A percentile compares a stretch with the other conserved stretches of the same genome.
phyloP scores from a whole-genome alignment of 2,329 filamentous ascomycete species.

The Lecanoromycetidae sp. region DNA sequence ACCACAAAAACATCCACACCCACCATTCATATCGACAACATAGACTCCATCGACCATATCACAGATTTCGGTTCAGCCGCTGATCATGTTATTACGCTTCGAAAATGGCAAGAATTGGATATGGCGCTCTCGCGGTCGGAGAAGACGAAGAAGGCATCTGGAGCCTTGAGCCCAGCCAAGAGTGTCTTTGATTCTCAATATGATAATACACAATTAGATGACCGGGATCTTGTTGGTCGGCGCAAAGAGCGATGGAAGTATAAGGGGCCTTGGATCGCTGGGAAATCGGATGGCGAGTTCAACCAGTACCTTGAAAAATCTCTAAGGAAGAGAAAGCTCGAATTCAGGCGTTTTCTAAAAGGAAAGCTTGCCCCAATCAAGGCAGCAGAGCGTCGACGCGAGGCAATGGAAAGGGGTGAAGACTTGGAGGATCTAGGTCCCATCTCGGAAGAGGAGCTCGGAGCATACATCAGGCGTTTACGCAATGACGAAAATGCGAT shows the following conservation, averaged over 20 bases:
- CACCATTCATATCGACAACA: slow-evolving; percentile 59
- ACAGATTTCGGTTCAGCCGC: slow-evolving; percentile 78
- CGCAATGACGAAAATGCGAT: slow-evolving; percentile 14
- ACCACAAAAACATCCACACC: slow-evolving; percentile 63
- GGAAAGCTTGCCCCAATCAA: slow-evolving; percentile 37
- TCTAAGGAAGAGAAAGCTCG: slow-evolving; percentile 41
- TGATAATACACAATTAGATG: slow-evolving; percentile 15
- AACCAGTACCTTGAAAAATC: slow-evolving; percentile 41
- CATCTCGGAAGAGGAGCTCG: slow-evolving; percentile 18
- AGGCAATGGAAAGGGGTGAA: slow-evolving; percentile 14
- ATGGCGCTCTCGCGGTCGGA: slow-evolving; percentile 51
- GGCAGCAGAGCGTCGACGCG: slow-evolving; percentile 23
- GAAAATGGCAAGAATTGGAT: slow-evolving; percentile 76
- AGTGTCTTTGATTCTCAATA: slow-evolving; percentile 17
- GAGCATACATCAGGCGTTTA: slow-evolving; percentile 15
- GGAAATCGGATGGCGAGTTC: slow-evolving; percentile 50
- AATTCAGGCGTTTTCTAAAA: slow-evolving; percentile 46
- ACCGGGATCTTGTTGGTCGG: slow-evolving; percentile 21
- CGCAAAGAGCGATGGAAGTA: slow-evolving; percentile 54
- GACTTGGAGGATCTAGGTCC: background rate
- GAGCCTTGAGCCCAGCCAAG: background rate
- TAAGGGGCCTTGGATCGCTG: slow-evolving; percentile 53
- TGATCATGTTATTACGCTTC: slow-evolving; percentile 66
- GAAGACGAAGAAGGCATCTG: slow-evolving; percentile 10
- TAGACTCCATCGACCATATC: slow-evolving; percentile 77